Base-by-base conservation (phyloP, 2,329 filamentous ascomycete genomes). In the Fusarium nurragi region DNA sequence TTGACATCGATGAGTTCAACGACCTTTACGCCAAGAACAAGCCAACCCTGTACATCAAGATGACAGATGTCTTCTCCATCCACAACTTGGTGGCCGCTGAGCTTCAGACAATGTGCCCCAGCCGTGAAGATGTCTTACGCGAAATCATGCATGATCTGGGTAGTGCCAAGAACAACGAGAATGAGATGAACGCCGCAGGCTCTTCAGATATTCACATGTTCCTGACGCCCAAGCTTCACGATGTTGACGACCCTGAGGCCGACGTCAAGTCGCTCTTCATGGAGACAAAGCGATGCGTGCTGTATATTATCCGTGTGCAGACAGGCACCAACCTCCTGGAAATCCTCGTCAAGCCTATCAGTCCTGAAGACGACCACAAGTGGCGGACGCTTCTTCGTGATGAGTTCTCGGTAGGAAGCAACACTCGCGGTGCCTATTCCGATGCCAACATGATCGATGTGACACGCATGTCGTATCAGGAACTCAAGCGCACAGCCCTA, bases 1-100 rank as follows among this genome's bases (percentile, higher is more conserved):
- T 98, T 74, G 94, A 98, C 77, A 97, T 99, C 75, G 95, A 99
- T 75, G 95, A 98, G 76, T 99, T 95, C 86, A 98, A 97, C 75
- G 95, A 99, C 74, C 85, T 99, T 8, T 98, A 98, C 75, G 92
- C 94, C 54, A 94, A 96, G 76, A 95, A 93, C 65, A 97, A 97
- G 78, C 95, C 95, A 8, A 98, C 94, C 0, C 84, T 99, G n/a
- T 99, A 98, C 81, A 97, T 99, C 82, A 99, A 99, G 80, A 94
- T 99, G 87, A 87, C 91, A 16, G 95, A 99, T 76, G 94, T 99
- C 55, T 98, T 99, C 76, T 92, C 94, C 45, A 94, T 99, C 58
- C 96, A 99, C 78, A 93, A 90, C 65, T 84, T 98, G 21, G 86
- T 98, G 52, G 89, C 92, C 4, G 84, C 89, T 22, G 93, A 98